Evolutionary conservation across 208 protist species (phyloP).

Genomic region (Strigomonas culicis): DNA sequence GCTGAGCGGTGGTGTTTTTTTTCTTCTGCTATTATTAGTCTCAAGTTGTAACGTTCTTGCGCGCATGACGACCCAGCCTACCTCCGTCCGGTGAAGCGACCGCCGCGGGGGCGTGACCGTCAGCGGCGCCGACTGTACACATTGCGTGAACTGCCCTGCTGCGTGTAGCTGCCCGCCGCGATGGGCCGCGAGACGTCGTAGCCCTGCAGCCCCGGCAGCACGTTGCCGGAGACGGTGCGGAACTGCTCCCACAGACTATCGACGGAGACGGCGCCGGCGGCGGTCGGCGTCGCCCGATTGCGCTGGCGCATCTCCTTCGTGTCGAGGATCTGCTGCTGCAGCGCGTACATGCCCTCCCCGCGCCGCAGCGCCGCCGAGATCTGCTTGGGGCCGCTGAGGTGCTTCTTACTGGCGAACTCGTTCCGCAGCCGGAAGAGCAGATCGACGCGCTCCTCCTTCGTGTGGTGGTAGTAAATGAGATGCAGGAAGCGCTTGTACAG

Average conservation of each 20-base stretch:
- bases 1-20: too few species aligned
- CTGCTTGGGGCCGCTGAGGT: constrained; percentile 54
- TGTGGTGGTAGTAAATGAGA: constrained; percentile 71
- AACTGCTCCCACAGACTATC: constrained; percentile 77
- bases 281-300: constrained; percentile 24
- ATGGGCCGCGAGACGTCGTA: constrained; percentile 37
- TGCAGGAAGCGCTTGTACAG: constrained; percentile 77
- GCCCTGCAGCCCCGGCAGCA: constrained; percentile 68
- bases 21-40: too few species aligned
- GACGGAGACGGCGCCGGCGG: constrained; percentile 57
- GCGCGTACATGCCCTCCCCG: constrained; percentile 60
- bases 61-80: too few species aligned
- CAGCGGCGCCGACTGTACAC: constrained; percentile 49
- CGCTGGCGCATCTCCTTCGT: constrained; percentile 26
- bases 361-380: constrained; percentile 63
- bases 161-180: constrained; percentile 34
- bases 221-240: constrained; percentile 53
- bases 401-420: constrained; percentile 65
- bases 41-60: too few species aligned
- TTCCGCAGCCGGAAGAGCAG: constrained; percentile 76
- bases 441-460: constrained; percentile 59
- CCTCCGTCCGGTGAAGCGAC: too few species aligned
- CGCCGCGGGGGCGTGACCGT: too few species aligned
- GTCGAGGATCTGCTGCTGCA: constrained; percentile 62
- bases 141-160: constrained; percentile 32